Conservation (phyloP, 2,329 filamentous ascomycete genomes). For the Alternaria gansuensis region DNA sequence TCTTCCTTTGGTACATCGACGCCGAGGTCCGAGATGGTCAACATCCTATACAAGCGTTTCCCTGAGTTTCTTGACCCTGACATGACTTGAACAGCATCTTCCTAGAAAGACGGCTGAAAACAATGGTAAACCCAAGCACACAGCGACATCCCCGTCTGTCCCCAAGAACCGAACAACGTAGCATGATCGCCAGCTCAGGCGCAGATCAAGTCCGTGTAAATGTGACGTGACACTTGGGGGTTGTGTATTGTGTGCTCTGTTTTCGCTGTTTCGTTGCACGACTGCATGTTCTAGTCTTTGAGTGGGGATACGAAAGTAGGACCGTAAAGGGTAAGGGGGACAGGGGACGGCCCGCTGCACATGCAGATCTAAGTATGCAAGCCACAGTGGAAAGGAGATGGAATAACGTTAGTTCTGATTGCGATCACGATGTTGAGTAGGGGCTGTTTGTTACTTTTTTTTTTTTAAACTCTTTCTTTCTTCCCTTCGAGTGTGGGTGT, state of each 20-base stretch:
- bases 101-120: not conserved
- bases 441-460: not conserved
- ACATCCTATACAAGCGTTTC: not conserved
- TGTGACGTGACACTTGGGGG: too few species aligned
- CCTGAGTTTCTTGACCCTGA: not conserved
- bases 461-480: too few species aligned
- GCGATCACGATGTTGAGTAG: not conserved
- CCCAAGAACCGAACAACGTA: not conserved
- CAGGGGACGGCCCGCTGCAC: not conserved
- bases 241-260: too few species aligned
- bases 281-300: not conserved
- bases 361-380: conserved; percentile 1
- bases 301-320: not conserved
- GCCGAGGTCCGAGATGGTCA: not conserved
- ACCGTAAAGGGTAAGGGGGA: not conserved
- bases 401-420: not conserved
- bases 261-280: too few species aligned
- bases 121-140: not conserved
- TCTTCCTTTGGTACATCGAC: not conserved
- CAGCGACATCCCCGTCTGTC: not conserved
- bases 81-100: not conserved
- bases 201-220: not conserved
- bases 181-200: not conserved
- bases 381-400: not conserved
- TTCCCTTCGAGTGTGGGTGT: not conserved